Conservation (phyloP, 257 asterid species). For the Leonotis leonurus region DNA sequence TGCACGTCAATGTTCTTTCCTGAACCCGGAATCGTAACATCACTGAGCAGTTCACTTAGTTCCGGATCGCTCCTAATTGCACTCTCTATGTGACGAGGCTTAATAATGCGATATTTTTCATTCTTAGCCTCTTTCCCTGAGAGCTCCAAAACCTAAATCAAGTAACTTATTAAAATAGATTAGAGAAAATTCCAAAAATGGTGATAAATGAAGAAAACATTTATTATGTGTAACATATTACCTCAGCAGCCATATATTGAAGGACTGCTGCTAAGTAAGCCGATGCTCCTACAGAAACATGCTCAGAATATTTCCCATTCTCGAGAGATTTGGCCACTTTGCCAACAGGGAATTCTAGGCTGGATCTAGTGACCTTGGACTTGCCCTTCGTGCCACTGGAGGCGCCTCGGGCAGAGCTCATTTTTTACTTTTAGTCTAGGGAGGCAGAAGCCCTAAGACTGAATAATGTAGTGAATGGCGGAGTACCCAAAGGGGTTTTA, state of each 20-base stretch:
- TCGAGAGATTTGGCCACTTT: slow-evolving; percentile 26
- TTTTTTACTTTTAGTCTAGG: background rate
- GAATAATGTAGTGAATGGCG: background rate
- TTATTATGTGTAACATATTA: background rate
- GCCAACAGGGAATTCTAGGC: slow-evolving; percentile 31
- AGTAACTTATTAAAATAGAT: background rate
- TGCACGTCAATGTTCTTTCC: slow-evolving; percentile 29
- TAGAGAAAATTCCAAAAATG: background rate
- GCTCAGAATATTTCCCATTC: slow-evolving; percentile 21
- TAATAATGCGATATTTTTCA: slow-evolving; percentile 23
- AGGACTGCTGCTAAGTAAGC: slow-evolving; percentile 33
- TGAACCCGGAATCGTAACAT: slow-evolving; percentile 33
- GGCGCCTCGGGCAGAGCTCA: background rate
- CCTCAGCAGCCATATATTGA: slow-evolving; percentile 34
- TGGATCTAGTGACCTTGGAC: slow-evolving; percentile 17
- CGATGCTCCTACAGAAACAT: slow-evolving; percentile 25
- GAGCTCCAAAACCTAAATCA: slow-evolving; percentile 36
- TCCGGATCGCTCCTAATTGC: slow-evolving; percentile 37
- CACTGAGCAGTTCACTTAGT: slow-evolving; percentile 22
- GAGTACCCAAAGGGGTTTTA: slow-evolving; percentile 1
- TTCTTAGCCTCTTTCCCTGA: slow-evolving; percentile 33
- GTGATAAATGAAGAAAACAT: background rate
- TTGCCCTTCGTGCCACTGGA: slow-evolving; percentile 2
- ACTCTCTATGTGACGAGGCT: slow-evolving; percentile 30
- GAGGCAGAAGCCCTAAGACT: background rate